These are phyloP conservation scores for Stagonosporopsis cucurbitacearum DNA, from an alignment of 2,329 filamentous ascomycete genomes.

Conservation along the genomic window DNA sequence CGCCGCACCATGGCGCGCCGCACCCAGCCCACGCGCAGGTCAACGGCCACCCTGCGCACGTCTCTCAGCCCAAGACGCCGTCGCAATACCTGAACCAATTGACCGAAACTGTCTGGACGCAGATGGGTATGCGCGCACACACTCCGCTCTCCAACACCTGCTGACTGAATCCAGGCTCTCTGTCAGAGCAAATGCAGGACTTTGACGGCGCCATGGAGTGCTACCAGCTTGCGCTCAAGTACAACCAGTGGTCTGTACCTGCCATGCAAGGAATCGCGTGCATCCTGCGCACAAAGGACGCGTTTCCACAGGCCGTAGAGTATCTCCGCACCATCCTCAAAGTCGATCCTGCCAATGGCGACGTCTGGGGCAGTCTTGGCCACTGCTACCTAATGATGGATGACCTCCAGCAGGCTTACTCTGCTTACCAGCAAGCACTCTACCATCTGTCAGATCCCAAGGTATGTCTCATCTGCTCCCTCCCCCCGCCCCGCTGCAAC, in stretches of 20 bases:
- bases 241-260: conserved; percentile 85
- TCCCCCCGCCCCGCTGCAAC: not conserved
- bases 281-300: conserved; percentile 88
- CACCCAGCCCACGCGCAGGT: conserved; percentile 66
- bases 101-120: conserved; percentile 90
- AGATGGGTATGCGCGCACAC: conserved; percentile 73
- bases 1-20: conserved; percentile 69
- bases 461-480: conserved; percentile 56
- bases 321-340: conserved; percentile 91
- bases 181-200: conserved; percentile 87
- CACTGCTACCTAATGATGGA: conserved; percentile 99
- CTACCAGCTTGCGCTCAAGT: conserved; percentile 87
- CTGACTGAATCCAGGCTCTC: conserved; percentile 65
- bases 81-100: conserved; percentile 77
- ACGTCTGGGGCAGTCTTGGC: conserved; percentile 96
- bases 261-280: conserved; percentile 95
- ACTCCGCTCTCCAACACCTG: conserved; percentile 23
- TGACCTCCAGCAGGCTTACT: conserved; percentile 94
- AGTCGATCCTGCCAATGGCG: conserved; percentile 85
- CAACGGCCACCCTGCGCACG: conserved; percentile 62
- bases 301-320: conserved; percentile 92
- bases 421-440: conserved; percentile 92
- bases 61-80: conserved; percentile 65
- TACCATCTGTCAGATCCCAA: conserved; percentile 94
- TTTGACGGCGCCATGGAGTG: conserved; percentile 87